phyloP scores from a whole-genome alignment of 139 green algal genomes.

The Tetraselmis striata region DNA sequence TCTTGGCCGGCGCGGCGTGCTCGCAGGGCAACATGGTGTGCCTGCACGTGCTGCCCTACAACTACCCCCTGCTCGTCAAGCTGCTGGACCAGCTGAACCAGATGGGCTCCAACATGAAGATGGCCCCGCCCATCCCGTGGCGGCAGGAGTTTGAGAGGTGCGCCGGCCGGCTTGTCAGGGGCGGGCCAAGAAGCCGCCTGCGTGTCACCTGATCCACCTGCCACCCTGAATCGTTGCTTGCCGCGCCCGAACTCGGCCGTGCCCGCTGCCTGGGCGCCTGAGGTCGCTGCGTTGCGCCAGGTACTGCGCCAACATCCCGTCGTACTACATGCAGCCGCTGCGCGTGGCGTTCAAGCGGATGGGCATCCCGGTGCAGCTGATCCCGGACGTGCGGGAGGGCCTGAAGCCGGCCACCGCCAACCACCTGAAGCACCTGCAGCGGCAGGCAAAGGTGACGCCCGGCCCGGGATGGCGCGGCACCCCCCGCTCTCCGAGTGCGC shows the following conservation, averaged over 20 bases:
- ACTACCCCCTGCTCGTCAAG: neutral
- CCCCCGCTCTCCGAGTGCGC: no score
- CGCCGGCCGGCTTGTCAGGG: neutral
- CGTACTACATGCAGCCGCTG: neutral
- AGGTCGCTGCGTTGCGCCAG: neutral
- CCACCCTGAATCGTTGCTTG: neutral
- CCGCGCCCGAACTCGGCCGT: neutral
- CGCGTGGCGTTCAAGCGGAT: constrained; percentile 2
- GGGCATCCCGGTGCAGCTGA: neutral
- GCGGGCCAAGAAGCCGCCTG: neutral
- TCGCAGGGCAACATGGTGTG: neutral
- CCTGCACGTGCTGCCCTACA: constrained; percentile 2
- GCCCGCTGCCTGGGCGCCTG: no score
- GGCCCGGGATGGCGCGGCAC: no score
- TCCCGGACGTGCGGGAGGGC: constrained; percentile 1
- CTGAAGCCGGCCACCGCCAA: neutral
- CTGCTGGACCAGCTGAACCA: neutral
- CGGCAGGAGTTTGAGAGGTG: neutral
- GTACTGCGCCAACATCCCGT: neutral
- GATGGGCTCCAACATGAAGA: neutral
- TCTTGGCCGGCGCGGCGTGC: no score
- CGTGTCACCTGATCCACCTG: neutral
- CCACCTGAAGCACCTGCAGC: neutral
- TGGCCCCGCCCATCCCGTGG: neutral
- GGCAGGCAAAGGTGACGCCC: neutral